These are phyloP conservation scores for Lipomyces sp. DNA, from an alignment of 805 yeast species.

Conservation along the genomic window DNA sequence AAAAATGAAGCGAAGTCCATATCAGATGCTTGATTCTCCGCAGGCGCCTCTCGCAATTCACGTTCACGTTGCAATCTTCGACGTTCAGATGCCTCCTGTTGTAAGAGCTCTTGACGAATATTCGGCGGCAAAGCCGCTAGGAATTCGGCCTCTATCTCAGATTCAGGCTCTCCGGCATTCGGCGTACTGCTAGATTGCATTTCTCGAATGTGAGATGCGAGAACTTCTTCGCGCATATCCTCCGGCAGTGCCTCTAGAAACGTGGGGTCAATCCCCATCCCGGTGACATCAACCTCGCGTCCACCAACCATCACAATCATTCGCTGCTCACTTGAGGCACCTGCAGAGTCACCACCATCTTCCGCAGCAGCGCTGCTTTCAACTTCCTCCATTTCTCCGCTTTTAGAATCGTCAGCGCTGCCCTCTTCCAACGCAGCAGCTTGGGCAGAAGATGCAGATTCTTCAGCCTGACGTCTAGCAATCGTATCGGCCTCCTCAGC, in stretches of 20 bases:
- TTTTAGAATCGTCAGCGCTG: slow-evolving; percentile 25
- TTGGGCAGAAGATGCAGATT: slow-evolving; percentile 21
- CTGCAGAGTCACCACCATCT: slow-evolving; percentile 4
- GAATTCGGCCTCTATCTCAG: slow-evolving; percentile 79
- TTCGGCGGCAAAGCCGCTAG: slow-evolving; percentile 76
- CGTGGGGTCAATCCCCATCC: slow-evolving; percentile 90
- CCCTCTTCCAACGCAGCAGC: slow-evolving; percentile 40
- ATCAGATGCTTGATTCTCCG: slow-evolving; percentile 32
- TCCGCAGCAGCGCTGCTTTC: slow-evolving; percentile 38
- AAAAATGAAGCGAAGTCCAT: slow-evolving; percentile 43
- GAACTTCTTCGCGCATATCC: slow-evolving; percentile 89
- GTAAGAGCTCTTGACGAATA: slow-evolving; percentile 52
- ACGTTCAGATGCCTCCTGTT: slow-evolving; percentile 41
- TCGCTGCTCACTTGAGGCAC: slow-evolving; percentile 51
- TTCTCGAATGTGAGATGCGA: slow-evolving; percentile 80
- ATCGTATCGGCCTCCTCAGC: slow-evolving; percentile 40
- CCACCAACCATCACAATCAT: slow-evolving; percentile 76
- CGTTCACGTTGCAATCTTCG: slow-evolving; percentile 37
- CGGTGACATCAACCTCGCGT: slow-evolving; percentile 79
- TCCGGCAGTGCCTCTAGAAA: slow-evolving; percentile 89
- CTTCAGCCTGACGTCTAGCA: slow-evolving; percentile 8
- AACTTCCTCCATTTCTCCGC: slow-evolving; percentile 25
- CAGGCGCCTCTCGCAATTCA: slow-evolving; percentile 28
- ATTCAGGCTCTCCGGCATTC: slow-evolving; percentile 52
- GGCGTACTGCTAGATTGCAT: slow-evolving; percentile 53